These are phyloP conservation scores for Phoma sp. DNA, from an alignment of 2,329 filamentous ascomycete genomes.

Conservation along the genomic window DNA sequence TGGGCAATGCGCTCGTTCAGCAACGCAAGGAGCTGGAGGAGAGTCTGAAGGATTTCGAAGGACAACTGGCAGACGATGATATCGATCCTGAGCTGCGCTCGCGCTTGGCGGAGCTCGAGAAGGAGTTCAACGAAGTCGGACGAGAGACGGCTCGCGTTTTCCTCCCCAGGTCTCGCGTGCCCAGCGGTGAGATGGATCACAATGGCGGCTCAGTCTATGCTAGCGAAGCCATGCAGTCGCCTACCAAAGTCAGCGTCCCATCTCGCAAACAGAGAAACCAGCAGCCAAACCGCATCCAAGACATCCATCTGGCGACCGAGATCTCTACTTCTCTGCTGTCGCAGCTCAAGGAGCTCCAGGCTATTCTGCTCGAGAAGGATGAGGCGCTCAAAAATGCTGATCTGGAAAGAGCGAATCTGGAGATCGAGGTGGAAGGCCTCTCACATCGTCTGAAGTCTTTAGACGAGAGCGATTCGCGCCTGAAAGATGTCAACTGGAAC, in stretches of 20 bases:
- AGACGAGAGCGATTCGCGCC: slow-evolving; percentile 92
- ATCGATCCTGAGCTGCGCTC: slow-evolving; percentile 82
- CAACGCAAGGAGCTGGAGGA: slow-evolving; percentile 85
- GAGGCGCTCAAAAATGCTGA: slow-evolving; percentile 79
- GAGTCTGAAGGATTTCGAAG: slow-evolving; percentile 82
- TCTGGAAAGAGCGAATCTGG: slow-evolving; percentile 76
- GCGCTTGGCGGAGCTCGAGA: slow-evolving; percentile 85
- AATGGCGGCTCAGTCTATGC: slow-evolving; percentile 65
- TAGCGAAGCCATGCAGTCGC: slow-evolving; percentile 81
- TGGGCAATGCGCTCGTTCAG: slow-evolving; percentile 85
- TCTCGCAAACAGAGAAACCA: slow-evolving; percentile 91
- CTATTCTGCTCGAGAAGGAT: slow-evolving; percentile 83
- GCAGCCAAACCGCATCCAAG: slow-evolving; percentile 83
- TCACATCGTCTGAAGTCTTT: slow-evolving; percentile 79
- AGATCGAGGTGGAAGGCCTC: slow-evolving; percentile 80
- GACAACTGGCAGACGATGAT: slow-evolving; percentile 71
- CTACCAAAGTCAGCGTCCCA: slow-evolving; percentile 85
- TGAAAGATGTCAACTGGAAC: slow-evolving; percentile 99
- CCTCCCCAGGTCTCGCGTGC: slow-evolving; percentile 78
- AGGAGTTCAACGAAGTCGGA: slow-evolving; percentile 93
- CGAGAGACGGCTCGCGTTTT: slow-evolving; percentile 88
- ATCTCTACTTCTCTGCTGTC: slow-evolving; percentile 93
- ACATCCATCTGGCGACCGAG: slow-evolving; percentile 98
- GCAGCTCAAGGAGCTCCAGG: slow-evolving; percentile 91
- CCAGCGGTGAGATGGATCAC: slow-evolving; percentile 58